Conservation (phyloP, 2,329 filamentous ascomycete genomes). For the Magnaporthiopsis incrustans region DNA sequence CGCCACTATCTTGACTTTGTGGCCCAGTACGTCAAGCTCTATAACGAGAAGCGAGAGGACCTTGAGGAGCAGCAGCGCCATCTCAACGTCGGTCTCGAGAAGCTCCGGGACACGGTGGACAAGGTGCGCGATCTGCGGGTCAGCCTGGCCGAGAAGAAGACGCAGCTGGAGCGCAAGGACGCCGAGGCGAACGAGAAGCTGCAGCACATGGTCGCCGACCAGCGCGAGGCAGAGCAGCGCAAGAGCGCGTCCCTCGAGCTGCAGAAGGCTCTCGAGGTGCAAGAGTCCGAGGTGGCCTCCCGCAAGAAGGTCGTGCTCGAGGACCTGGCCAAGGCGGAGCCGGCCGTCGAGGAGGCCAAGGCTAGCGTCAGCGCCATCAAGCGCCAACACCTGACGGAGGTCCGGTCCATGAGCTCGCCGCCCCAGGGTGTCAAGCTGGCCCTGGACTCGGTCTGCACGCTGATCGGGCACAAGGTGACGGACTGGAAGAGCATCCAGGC, state of each 20-base stretch:
- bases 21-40: constrained; percentile 92
- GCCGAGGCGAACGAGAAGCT: constrained; percentile 95
- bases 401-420: constrained; percentile 91
- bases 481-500: constrained; percentile 89
- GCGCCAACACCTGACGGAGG: constrained; percentile 91
- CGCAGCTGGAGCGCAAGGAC: constrained; percentile 86
- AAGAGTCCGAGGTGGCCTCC: constrained; percentile 78
- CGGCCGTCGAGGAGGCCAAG: constrained; percentile 85
- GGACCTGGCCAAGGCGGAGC: constrained; percentile 86
- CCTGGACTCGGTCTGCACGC: constrained; percentile 90
- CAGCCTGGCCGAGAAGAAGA: constrained; percentile 91
- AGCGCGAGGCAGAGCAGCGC: constrained; percentile 86
- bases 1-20: constrained; percentile 98
- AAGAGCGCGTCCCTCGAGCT: constrained; percentile 85
- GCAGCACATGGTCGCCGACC: constrained; percentile 93
- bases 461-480: constrained; percentile 78
- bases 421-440: constrained; percentile 85
- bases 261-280: constrained; percentile 76
- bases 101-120: constrained; percentile 90
- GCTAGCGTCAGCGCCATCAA: constrained; percentile 99
- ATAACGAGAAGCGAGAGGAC: constrained; percentile 97
- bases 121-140: constrained; percentile 89
- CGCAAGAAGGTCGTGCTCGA: constrained; percentile 77
- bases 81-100: constrained; percentile 96
- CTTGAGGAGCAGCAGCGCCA: constrained; percentile 97